Evolutionary conservation across 495 filamentous ascomycete species (phyloP).

Genomic region (Podospora bellae-mahoneyi): DNA sequence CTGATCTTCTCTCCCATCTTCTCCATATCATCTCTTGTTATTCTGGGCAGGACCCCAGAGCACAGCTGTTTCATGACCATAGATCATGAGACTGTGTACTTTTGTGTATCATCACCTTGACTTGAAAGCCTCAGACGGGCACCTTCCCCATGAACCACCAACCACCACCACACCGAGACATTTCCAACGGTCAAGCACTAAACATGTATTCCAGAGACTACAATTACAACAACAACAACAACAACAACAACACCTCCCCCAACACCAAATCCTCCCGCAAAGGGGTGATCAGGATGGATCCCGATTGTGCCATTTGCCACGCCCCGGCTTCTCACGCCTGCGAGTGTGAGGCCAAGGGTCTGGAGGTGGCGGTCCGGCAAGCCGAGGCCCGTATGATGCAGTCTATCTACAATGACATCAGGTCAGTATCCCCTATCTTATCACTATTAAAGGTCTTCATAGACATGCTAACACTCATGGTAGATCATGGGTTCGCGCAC

Average conservation of each 20-base stretch:
- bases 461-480: conserved; percentile 25
- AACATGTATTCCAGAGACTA: conserved; percentile 51
- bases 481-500: conserved; percentile 66
- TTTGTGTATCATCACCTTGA: conserved; percentile 32
- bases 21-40: conserved; percentile 18
- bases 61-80: conserved; percentile 29
- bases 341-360: conserved; percentile 66
- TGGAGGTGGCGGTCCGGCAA: conserved; percentile 63
- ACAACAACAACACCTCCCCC: not conserved
- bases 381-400: conserved; percentile 63
- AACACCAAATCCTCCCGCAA: conserved; percentile 32
- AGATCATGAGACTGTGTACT: conserved; percentile 27
- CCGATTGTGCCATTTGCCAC: conserved; percentile 69
- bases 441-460: not conserved
- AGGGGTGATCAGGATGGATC: conserved; percentile 58
- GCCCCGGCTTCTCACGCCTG: conserved; percentile 59
- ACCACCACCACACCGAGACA: conserved; percentile 29
- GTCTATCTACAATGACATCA: conserved; percentile 59
- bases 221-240: conserved; percentile 28
- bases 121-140: conserved; percentile 10
- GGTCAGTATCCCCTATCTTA: conserved; percentile 42
- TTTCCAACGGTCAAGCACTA: conserved; percentile 39
- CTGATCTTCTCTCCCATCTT: conserved; percentile 28
- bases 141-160: conserved; percentile 24
- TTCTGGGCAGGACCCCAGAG: conserved; percentile 34